A percentile compares a stretch with the other conserved stretches of the same genome.
These are phyloP conservation scores for Cytospora leucostoma DNA, from an alignment of 2,329 filamentous ascomycete genomes.

Conservation along the genomic window DNA sequence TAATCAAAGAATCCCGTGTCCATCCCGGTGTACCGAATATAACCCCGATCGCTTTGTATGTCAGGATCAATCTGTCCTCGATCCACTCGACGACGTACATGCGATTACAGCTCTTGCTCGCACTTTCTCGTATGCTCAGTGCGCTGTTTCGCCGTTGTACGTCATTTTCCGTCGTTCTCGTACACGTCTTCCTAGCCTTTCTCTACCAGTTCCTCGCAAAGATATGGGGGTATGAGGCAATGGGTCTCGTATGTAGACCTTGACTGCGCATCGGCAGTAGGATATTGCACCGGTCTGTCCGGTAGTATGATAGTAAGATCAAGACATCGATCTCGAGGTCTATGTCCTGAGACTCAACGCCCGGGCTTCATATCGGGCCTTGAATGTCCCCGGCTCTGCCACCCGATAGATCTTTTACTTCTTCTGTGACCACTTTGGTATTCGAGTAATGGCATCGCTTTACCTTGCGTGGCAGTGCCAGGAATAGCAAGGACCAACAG, in stretches of 20 bases:
- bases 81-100: slow-evolving; percentile 16
- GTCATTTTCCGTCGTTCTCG: slow-evolving; percentile 7
- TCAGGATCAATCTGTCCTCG: slow-evolving; percentile 8
- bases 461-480: neutral
- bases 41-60: slow-evolving; percentile 20
- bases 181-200: slow-evolving; percentile 8
- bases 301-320: neutral
- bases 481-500: neutral
- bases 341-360: neutral
- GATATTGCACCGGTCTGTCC: neutral
- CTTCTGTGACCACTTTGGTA: neutral
- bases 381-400: neutral
- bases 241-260: neutral
- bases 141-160: neutral
- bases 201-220: neutral
- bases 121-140: slow-evolving; percentile 12
- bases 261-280: neutral
- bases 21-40: slow-evolving; percentile 16
- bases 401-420: neutral
- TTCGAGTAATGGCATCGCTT: neutral
- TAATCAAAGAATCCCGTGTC: slow-evolving; percentile 22
- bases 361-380: neutral
- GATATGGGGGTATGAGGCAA: slow-evolving; percentile 4
- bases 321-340: neutral
- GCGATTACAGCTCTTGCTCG: slow-evolving; percentile 10